These are phyloP conservation scores for Phaeomoniella chlamydospora DNA, from an alignment of 2,329 filamentous ascomycete genomes.

Conservation along the genomic window DNA sequence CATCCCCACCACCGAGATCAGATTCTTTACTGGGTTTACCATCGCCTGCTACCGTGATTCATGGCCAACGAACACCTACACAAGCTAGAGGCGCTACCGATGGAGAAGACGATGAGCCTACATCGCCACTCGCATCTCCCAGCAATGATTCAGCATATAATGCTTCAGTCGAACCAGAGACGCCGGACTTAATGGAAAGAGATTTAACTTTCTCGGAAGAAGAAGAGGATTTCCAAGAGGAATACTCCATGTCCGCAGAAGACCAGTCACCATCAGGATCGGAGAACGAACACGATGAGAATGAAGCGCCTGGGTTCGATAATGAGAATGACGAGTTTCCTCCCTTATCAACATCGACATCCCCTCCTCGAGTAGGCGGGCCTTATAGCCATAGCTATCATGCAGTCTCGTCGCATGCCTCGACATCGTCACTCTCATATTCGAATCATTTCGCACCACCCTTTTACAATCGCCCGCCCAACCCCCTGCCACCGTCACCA, in stretches of 20 bases:
- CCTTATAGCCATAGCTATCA: constrained; percentile 10
- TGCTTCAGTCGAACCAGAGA: not conserved
- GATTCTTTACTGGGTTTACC: constrained; percentile 10
- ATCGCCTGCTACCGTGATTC: constrained; percentile 7
- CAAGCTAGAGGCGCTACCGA: constrained; percentile 3
- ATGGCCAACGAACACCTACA: constrained; percentile 5
- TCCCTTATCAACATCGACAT: constrained; percentile 7
- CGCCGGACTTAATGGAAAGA: constrained; percentile 4
- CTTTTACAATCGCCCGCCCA: constrained; percentile 95
- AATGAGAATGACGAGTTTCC: constrained; percentile 8
- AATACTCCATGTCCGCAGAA: constrained; percentile 25
- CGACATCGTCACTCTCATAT: not conserved
- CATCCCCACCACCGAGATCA: not conserved
- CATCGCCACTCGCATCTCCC: not conserved
- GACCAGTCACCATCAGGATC: constrained; percentile 6
- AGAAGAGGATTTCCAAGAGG: constrained; percentile 29
- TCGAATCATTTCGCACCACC: constrained; percentile 50
- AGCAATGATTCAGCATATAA: not conserved
- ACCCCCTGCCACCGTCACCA: constrained; percentile 80
- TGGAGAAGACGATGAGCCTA: constrained; percentile 2
- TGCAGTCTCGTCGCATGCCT: not conserved
- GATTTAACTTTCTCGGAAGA: constrained; percentile 12
- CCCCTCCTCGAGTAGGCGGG: constrained; percentile 26
- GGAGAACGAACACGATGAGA: constrained; percentile 9
- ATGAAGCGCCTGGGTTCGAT: constrained; percentile 8